These are phyloP conservation scores for Cystobasidium sp. DNA, from an alignment of 1,284 basidiomycete species.

Conservation along the genomic window DNA sequence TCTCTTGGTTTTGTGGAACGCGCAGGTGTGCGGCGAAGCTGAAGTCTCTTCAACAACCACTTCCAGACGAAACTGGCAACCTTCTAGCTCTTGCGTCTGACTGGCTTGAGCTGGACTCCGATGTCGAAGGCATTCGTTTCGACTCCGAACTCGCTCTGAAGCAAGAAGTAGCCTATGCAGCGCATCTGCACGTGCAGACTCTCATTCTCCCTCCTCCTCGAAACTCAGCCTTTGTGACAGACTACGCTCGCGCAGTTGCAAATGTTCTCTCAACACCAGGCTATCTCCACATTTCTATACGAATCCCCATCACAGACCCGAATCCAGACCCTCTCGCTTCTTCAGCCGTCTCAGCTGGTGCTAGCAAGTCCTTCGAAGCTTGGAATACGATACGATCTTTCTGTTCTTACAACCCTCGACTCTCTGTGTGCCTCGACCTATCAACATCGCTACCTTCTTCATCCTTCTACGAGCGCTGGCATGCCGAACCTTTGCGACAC, in stretches of 20 bases:
- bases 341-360: constrained; percentile 43
- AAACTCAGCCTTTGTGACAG: constrained; percentile 79
- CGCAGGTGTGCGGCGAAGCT: background rate
- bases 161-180: constrained; percentile 90
- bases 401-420: constrained; percentile 80
- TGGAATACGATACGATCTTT: constrained; percentile 92
- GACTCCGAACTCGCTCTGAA: constrained; percentile 93
- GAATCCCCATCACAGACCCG: constrained; percentile 78
- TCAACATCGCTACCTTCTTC: constrained; percentile 77
- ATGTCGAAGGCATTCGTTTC: constrained; percentile 90
- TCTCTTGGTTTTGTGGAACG: background rate
- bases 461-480: constrained; percentile 74
- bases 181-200: constrained; percentile 83
- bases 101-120: constrained; percentile 93
- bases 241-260: constrained; percentile 89
- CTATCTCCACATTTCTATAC: constrained; percentile 62
- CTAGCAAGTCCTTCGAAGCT: constrained; percentile 85
- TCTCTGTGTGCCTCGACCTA: constrained; percentile 89
- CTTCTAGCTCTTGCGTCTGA: constrained; percentile 80
- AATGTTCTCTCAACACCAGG: constrained; percentile 66
- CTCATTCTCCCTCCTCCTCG: constrained; percentile 88
- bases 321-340: constrained; percentile 52
- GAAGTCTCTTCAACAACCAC: background rate
- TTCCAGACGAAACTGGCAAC: constrained; percentile 78
- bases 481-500: constrained; percentile 84